These are phyloP conservation scores for Tarenaya hassleriana DNA, from an alignment of 345 rosid genomes.

Conservation along the genomic window DNA sequence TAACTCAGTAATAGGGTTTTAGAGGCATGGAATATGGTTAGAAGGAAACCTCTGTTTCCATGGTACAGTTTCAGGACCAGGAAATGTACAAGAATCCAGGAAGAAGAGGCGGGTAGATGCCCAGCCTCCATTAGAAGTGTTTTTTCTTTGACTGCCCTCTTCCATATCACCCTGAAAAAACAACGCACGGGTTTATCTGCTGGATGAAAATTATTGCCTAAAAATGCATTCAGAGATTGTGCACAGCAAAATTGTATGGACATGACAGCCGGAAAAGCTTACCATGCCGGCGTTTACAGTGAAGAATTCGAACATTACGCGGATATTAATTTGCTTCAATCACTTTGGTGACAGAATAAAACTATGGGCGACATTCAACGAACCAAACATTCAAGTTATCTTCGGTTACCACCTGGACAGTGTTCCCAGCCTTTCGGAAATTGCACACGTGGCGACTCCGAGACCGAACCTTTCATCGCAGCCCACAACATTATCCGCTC, in stretches of 20 bases:
- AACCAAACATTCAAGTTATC: constrained; percentile 47
- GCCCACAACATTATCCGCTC: constrained; percentile 65
- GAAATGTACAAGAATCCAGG: neutral
- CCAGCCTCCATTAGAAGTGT: too few species aligned
- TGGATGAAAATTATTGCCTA: neutral
- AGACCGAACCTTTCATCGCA: constrained; percentile 43
- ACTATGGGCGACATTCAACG: constrained; percentile 57
- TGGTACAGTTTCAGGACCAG: too few species aligned
- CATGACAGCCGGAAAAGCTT: constrained; percentile 8
- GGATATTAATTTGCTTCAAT: constrained; percentile 46
- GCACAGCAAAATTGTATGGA: neutral
- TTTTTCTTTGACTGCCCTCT: constrained; percentile 69
- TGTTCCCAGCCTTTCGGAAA: constrained; percentile 54
- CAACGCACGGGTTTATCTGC: constrained; percentile 1
- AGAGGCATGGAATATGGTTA: too few species aligned
- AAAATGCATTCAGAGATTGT: constrained; percentile 12
- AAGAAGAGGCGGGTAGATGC: constrained; percentile 22
- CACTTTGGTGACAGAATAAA: constrained; percentile 55
- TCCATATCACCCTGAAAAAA: constrained; percentile 61
- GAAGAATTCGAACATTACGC: constrained; percentile 54
- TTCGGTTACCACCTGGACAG: constrained; percentile 53
- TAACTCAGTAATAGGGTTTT: too few species aligned
- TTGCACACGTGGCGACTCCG: constrained; percentile 45
- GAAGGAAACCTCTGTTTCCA: too few species aligned
- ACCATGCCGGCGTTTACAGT: constrained; percentile 63